Evolutionary conservation across 352 stramenopile species (phyloP).

Genomic region (Pythium rishiriense): DNA sequence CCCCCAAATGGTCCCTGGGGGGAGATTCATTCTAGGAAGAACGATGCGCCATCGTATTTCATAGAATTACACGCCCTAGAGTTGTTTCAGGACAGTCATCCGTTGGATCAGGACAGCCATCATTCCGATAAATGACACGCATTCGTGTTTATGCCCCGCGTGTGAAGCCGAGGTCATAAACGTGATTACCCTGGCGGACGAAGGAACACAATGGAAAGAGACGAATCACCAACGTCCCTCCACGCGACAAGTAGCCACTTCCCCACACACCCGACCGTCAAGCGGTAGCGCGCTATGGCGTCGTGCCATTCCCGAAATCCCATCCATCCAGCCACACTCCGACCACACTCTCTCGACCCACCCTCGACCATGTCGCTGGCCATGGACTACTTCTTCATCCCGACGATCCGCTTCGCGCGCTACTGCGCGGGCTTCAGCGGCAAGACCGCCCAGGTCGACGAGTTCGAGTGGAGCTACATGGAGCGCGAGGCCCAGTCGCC

Average conservation of each 20-base stretch:
- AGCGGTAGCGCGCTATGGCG: no score
- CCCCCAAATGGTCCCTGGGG: no score
- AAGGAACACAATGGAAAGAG: background rate
- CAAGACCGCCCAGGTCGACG: slow-evolving; percentile 41
- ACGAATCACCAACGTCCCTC: background rate
- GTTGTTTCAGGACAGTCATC: slow-evolving; percentile 5
- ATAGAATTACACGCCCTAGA: no score
- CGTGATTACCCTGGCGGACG: background rate
- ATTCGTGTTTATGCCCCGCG: background rate
- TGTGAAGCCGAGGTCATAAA: background rate
- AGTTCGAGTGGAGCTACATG: slow-evolving; percentile 76
- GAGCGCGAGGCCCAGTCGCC: slow-evolving; percentile 48
- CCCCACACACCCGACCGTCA: background rate
- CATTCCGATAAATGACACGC: background rate
- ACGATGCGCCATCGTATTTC: no score
- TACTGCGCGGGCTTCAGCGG: slow-evolving; percentile 55
- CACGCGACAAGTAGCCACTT: background rate
- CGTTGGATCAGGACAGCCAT: background rate
- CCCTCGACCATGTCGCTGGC: slow-evolving; percentile 29
- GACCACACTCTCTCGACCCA: background rate
- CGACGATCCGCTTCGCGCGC: slow-evolving; percentile 42
- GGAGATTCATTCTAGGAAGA: no score
- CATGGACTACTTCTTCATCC: slow-evolving; percentile 34
- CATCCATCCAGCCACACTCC: background rate
- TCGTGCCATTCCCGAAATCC: background rate